Base-by-base conservation (phyloP, 371 early-diverging fungal species). In the Mortierella sp. region DNA sequence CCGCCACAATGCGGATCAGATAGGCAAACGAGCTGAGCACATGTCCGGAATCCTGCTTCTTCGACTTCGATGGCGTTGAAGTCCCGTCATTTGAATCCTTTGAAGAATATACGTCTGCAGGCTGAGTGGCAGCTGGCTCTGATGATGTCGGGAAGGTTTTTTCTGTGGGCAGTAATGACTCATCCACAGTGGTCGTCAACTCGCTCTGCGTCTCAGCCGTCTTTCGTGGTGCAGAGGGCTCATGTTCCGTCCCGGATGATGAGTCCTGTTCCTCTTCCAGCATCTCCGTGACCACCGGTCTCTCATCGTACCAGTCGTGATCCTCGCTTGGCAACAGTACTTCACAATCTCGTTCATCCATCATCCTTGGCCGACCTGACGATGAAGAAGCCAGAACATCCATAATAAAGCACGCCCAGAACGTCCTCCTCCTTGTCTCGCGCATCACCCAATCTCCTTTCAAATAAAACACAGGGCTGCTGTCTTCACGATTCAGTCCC, bases 271-370 rank as follows among this genome's bases (percentile, higher is more conserved):
- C 68, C 6, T 59, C 71, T n/a, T 58, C 56, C 39, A 64, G 53
- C 65, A 64, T 71, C 21, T 43, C 58, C 5, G 64, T 64, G 11
- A 58, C 47, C 14, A 71, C 65, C 5, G 64, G 58, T 5, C 57
- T 81, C 27, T 72, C 81, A 3, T 82, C 62, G 23, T 79, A 62
- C 59, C 83, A 63, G 37, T 83, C 81, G 41, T 70, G 59, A 32
- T 86, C 81, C 52, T 85, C 85, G 14, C 80, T 76, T 2, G 88
- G 84, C 24, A 86, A 46, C 4, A 84, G 50, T 17, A 84, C 76
- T 26, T 85, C 80, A 41, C 83, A 82, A 49, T 88, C 88, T 26
- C 75, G 72, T 23, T 81, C 82, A 37, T 84, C 80, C 28, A 88
- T 57, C 48, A 82, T 66, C 14, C 62, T 47, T 1, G 87, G 85